Base-by-base conservation (phyloP, 1,284 basidiomycete genomes). In the Laetiporus sulphureus region DNA sequence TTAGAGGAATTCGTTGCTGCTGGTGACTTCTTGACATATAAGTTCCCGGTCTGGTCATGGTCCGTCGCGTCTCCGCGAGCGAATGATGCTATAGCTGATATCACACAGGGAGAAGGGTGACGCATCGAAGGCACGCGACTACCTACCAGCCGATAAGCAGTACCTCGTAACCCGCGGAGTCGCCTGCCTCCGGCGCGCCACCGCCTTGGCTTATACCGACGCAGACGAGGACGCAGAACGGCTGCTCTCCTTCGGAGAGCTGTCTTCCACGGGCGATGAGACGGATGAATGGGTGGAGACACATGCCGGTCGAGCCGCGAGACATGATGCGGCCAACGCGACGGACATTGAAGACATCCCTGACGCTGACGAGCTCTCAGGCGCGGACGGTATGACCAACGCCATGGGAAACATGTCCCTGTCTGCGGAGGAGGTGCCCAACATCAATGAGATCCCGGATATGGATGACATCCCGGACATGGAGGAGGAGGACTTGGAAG, bases 21-120 rank as follows among this genome's bases (percentile, higher is more conserved):
- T 2, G 92, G 93, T 40, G 93, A 96, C 64, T 96, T 95, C 65
- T 69, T 97, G 46, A 75, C 83, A 5, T 96, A 94, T 78, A 96
- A 96, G 71, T 97, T 95, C 65, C 89, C 89, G 13, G 91, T 94
- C 23, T 96, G 92, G 92, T 74, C 81, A 58, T 96, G 92, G 92
- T 89, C 55, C 53, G 86, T 62, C 18, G 22, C 32, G 30, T 25
- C 12, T 19, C 27, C 20, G 16, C 29, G 13, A 21, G 29, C 21
- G 4, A n/a, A 4, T 25, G n/a, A 22, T 39, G 5, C 15, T 19
- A 12, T 21, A 5, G 16, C 24, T 1, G 16, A 30, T 31, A 31
- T 15, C 25, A 10, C 44, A 23, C 54, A 94, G 91, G 91, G 88
- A 94, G 68, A 85, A 82, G 53, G 92, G 91, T 42, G 91, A 96